Conservation (phyloP, 2,329 filamentous ascomycete genomes). For the Bipolaris bicolor region DNA sequence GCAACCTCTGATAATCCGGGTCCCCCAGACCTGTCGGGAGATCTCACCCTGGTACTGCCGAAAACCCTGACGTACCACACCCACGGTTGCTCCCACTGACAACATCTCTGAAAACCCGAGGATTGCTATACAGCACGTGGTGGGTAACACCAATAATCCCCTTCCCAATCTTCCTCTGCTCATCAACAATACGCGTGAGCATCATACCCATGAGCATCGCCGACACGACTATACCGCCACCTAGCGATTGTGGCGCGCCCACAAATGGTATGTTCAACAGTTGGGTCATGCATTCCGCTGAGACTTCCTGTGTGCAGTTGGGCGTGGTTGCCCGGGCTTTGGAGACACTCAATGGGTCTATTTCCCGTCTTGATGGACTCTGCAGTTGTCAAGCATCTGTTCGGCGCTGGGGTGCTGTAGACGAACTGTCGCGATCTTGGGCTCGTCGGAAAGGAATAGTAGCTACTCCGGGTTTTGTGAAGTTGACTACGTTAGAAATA, state of each 20-base stretch:
- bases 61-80: not conserved
- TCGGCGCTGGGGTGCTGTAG: not conserved
- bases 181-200: not conserved
- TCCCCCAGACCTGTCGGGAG: not conserved
- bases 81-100: not conserved
- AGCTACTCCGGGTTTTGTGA: not conserved
- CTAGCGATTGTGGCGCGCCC: not conserved
- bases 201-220: not conserved
- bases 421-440: not conserved
- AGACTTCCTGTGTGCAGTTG: not conserved
- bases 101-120: not conserved
- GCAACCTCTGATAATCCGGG: not conserved
- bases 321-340: not conserved
- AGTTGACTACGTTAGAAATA: not conserved
- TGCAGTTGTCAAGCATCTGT: not conserved
- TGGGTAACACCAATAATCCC: not conserved
- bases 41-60: not conserved
- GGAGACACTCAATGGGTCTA: not conserved
- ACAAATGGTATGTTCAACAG: slow-evolving; percentile 1
- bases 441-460: not conserved
- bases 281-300: not conserved
- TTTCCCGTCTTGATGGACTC: not conserved
- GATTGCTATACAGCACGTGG: not conserved
- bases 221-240: no score
- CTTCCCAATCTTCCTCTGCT: not conserved